Base-by-base conservation (phyloP, 768 basidiomycete genomes). In the Mrakia hoshinonis region DNA sequence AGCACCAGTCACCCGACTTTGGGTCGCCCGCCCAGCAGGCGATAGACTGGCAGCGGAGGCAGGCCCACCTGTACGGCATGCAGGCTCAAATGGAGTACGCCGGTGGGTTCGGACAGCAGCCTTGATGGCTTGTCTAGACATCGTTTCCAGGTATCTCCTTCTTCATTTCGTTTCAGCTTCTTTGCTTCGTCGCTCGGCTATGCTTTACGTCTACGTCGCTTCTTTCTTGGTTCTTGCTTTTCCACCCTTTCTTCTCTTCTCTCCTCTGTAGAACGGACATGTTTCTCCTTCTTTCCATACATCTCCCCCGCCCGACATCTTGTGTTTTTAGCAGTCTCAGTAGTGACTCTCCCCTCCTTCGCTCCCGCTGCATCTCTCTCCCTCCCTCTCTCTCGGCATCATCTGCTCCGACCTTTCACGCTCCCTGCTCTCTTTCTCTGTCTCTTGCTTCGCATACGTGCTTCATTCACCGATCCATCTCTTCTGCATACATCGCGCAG, bases 11-110 rank as follows among this genome's bases (percentile, higher is more conserved):
- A 31, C 22, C 60, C 24, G 34, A 13, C 13, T 36, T 62, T 38
- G 60, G 34, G 22, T 38, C 22, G 13, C 60, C n/a, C 7, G n/a
- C 39, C n/a, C n/a, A n/a, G n/a, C n/a, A n/a, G n/a, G n/a, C n/a
- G n/a, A n/a, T n/a, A n/a, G n/a, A n/a, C n/a, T 62, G 60, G 60
- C 60, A 62, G 34, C 20, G 36, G 39, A 62, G 65, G 48, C 48
- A 34, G 39, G 39, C 26, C 54, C 36, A 31, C 47, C 67, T 60
- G 54, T 55, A 55, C 54, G 54, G 54, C n/a, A 24, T 55, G 54
- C 54, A 55, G 26, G 24, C 54, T 31, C 54, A 55, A 31, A 55
- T 55, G 54, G 54, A 55, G 54, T 55, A 55, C 54, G 54, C 54
- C 26, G 54, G 54, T 31, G 54, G 54, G 4, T 26, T 26, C 29